A percentile compares a stretch with the other conserved stretches of the same genome.
These are phyloP conservation scores for Lachnellula subtilissima DNA, from an alignment of 2,329 filamentous ascomycete species.

Conservation along the genomic window DNA sequence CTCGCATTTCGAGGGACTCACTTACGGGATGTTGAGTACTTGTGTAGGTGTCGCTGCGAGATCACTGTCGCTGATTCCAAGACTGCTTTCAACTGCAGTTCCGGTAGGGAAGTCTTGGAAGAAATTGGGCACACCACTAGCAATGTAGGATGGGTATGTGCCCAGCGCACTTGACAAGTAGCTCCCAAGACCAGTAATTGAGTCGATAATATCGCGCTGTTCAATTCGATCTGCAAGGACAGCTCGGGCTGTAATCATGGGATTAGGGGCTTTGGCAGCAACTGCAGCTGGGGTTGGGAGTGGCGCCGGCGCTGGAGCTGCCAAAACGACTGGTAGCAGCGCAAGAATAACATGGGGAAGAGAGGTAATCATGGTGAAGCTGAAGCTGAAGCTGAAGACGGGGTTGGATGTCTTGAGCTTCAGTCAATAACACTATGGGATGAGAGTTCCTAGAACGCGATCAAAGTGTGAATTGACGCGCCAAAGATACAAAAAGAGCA, in stretches of 20 bases:
- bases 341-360: slow-evolving; percentile 14
- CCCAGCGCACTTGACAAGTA: slow-evolving; percentile 50
- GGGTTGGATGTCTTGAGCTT: neutral
- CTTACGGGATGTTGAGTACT: slow-evolving; percentile 63
- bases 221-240: slow-evolving; percentile 36
- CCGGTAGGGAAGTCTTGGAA: slow-evolving; percentile 64
- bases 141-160: slow-evolving; percentile 54
- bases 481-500: neutral
- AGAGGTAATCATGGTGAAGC: neutral
- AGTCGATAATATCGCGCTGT: slow-evolving; percentile 41
- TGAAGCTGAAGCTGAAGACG: neutral
- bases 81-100: slow-evolving; percentile 52
- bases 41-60: slow-evolving; percentile 61
- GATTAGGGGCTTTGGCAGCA: slow-evolving; percentile 30
- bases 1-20: neutral
- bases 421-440: neutral
- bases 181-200: slow-evolving; percentile 43
- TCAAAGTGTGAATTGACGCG: neutral
- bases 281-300: slow-evolving; percentile 20
- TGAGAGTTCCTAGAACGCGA: neutral
- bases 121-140: slow-evolving; percentile 61
- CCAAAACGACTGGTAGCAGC: slow-evolving; percentile 21
- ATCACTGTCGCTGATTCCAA: slow-evolving; percentile 55
- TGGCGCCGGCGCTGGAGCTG: slow-evolving; percentile 24
- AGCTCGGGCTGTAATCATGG: slow-evolving; percentile 45